Percentiles rank a stretch among this genome's conserved stretches.
These are phyloP conservation scores for Pyracantha coccinea DNA, from an alignment of 331 rosid genomes.

Conservation along the genomic window DNA sequence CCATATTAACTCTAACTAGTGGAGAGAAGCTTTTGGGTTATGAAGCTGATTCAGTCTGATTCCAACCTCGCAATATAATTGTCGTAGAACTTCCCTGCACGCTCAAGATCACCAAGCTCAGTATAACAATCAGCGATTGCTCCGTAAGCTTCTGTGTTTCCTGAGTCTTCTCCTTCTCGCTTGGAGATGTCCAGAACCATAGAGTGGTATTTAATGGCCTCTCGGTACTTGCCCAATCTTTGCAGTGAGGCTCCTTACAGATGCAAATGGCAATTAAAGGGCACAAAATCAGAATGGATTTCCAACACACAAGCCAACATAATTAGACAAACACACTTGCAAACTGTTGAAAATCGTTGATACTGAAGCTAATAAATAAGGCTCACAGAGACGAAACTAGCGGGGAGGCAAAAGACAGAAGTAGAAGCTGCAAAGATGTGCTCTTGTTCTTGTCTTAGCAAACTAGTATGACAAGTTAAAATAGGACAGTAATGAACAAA, in stretches of 20 bases:
- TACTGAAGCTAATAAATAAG: neutral
- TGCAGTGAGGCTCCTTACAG: constrained; percentile 82
- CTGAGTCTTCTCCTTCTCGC: constrained; percentile 82
- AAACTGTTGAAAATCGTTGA: neutral
- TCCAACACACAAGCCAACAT: neutral
- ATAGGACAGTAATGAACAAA: too few relatives aligned
- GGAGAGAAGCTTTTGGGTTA: neutral
- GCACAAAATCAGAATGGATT: neutral
- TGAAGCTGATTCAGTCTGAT: constrained; percentile 36
- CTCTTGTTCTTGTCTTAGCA: too few relatives aligned
- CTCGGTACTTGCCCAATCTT: constrained; percentile 77
- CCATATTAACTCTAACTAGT: neutral
- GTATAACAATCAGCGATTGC: constrained; percentile 98
- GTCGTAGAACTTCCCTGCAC: constrained; percentile 76
- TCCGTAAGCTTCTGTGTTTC: constrained; percentile 89
- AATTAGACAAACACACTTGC: neutral
- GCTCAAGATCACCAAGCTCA: constrained; percentile 94
- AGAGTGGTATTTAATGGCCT: constrained; percentile 79
- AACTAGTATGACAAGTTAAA: too few relatives aligned
- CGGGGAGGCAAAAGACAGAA: too few relatives aligned
- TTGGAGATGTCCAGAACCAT: constrained; percentile 75
- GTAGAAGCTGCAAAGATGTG: too few relatives aligned
- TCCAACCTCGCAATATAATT: constrained; percentile 72
- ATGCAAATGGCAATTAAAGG: neutral
- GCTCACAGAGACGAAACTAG: too few relatives aligned